Base-by-base conservation (phyloP, 140 eudicot species). In the Stevia rebaudiana region DNA sequence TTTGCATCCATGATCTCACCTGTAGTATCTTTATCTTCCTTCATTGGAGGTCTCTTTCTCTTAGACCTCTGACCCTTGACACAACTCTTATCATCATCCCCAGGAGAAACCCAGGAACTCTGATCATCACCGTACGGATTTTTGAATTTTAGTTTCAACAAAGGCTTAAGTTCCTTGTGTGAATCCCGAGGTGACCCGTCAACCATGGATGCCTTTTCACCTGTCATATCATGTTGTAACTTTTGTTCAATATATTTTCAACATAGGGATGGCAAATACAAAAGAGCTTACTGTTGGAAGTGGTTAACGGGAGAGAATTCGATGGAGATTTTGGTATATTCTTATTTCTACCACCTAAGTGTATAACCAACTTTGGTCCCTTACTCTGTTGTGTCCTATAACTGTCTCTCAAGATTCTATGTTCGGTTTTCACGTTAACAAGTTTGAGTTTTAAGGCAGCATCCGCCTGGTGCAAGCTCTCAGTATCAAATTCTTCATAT, bases 61-160 rank as follows among this genome's bases (percentile, higher is more conserved):
- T 89, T 89, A 22, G 97, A 89, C 63, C 97, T 82, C 70, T 89
- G 97, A 39, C 97, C 95, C 78, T 87, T 85, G n/a, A 79, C 83
- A 55, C 63, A 80, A 74, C 84, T 80, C 56, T 67, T 81, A 61
- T 89, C 91, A 3, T 86, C 91, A 74, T 86, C 87, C 59, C 84
- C 82, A n/a, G 67, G 72, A 65, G 83, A 65, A 51, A 69, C 70
- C 91, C 86, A 76, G 0, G 84, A 65, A 69, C 61, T 76, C 55
- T 74, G 89, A 62, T 78, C 82, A 53, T 78, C 95, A 22, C 76
- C 65, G 48, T 79, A 77, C 5, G 85, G 82, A 69, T 80, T 89
- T 74, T 80, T 89, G 58, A 88, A 79, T 57, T 86, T 89, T 12
- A 89, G 82, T 81, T 80, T 86, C 60, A 89, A 61, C 44, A 61